A percentile compares a stretch with the other conserved stretches of the same genome.
phyloP scores from a whole-genome alignment of 2,329 filamentous ascomycete genomes.

The Aspergillus fischeri region DNA sequence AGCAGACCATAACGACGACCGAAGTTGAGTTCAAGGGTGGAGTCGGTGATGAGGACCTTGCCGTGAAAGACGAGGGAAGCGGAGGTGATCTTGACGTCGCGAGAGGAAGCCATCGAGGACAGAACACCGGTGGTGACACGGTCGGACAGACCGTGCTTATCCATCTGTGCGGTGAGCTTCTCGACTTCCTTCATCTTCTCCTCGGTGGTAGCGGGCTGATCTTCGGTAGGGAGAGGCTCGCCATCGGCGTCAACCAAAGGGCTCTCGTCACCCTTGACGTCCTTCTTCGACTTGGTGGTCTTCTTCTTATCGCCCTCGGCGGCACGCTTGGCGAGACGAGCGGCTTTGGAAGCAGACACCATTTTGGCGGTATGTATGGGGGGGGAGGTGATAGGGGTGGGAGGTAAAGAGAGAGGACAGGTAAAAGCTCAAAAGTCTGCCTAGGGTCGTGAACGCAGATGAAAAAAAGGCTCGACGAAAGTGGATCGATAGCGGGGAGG shows the following conservation, averaged over 20 bases:
- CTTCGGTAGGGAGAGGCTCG: slow-evolving; percentile 49
- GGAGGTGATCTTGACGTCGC: slow-evolving; percentile 96
- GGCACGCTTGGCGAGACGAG: slow-evolving; percentile 62
- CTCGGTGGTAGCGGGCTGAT: slow-evolving; percentile 64
- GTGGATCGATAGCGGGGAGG: slow-evolving; percentile 33
- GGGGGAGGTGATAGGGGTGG: slow-evolving; percentile 6
- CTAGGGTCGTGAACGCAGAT: slow-evolving; percentile 11
- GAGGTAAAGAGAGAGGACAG: slow-evolving; percentile 12
- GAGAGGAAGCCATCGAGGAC: slow-evolving; percentile 74
- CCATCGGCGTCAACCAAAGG: slow-evolving; percentile 62
- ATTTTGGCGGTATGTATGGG: slow-evolving; percentile 40
- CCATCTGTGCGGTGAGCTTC: slow-evolving; percentile 87
- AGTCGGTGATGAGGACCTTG: slow-evolving; percentile 90
- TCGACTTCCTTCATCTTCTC: slow-evolving; percentile 77
- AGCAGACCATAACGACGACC: slow-evolving; percentile 90
- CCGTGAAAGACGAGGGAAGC: slow-evolving; percentile 96
- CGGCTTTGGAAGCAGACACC: slow-evolving; percentile 67
- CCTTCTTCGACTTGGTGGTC: slow-evolving; percentile 60
- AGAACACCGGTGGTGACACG: slow-evolving; percentile 97
- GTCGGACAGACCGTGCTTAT: slow-evolving; percentile 93
- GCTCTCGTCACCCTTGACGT: slow-evolving; percentile 56
- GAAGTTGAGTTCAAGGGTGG: slow-evolving; percentile 87
- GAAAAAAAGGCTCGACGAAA: slow-evolving; percentile 26
- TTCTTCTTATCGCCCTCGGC: slow-evolving; percentile 70
- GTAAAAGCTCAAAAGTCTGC: slow-evolving; percentile 23